Conservation (phyloP, 2,329 filamentous ascomycete species). For the Celoporthe dispersa region DNA sequence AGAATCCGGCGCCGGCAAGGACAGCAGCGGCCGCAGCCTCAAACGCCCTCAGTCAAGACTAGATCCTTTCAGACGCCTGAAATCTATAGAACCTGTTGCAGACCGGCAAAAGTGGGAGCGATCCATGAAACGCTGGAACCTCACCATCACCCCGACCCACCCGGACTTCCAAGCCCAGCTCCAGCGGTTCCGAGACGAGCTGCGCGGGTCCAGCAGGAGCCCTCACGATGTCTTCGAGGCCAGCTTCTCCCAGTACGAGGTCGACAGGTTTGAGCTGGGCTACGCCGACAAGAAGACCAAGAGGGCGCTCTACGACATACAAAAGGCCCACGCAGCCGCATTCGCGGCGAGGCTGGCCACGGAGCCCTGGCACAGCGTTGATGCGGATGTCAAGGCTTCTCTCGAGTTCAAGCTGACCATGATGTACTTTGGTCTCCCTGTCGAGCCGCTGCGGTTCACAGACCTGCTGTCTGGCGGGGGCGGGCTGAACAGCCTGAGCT, state of each 20-base stretch:
- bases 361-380: constrained; percentile 1
- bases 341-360: background rate
- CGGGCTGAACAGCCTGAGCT: constrained; percentile 13
- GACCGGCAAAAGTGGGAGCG: constrained; percentile 16
- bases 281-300: constrained; percentile 20
- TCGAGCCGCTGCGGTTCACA: constrained; percentile 45
- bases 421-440: constrained; percentile 52
- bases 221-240: constrained; percentile 15
- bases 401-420: constrained; percentile 50
- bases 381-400: background rate
- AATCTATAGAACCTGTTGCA: background rate
- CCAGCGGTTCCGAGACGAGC: constrained; percentile 7
- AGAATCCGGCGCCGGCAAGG: background rate
- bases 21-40: background rate
- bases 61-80: background rate
- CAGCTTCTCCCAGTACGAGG: constrained; percentile 19
- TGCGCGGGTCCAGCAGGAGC: constrained; percentile 10
- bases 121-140: constrained; percentile 20
- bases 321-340: constrained; percentile 15
- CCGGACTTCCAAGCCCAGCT: background rate
- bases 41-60: background rate
- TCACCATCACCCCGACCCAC: constrained; percentile 9
- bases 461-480: constrained; percentile 25
- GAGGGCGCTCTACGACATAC: constrained; percentile 10
- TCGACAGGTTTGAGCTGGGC: constrained; percentile 20